These are phyloP conservation scores for Wickerhamomyces xylosicus DNA, from an alignment of 805 yeast genomes.

Conservation along the genomic window DNA sequence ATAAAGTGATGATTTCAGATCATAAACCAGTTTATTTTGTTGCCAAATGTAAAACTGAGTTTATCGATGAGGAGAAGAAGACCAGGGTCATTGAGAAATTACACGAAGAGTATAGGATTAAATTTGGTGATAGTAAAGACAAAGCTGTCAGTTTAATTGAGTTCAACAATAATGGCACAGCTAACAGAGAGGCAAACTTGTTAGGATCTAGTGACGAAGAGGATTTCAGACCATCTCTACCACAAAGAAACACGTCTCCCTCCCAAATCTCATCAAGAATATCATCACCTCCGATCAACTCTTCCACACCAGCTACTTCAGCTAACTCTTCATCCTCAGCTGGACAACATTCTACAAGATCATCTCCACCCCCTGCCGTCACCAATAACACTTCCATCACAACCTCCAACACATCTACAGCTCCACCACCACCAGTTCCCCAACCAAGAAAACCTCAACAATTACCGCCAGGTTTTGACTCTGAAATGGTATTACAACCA, in stretches of 20 bases:
- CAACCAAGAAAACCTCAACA: constrained; percentile 22
- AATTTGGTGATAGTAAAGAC: constrained; percentile 20
- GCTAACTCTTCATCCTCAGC: no score
- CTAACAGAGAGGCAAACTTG: constrained; percentile 11
- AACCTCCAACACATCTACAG: constrained; percentile 3
- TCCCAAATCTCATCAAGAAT: background rate
- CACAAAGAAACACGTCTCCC: constrained; percentile 7
- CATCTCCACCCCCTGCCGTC: constrained; percentile 2
- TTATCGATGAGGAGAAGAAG: constrained; percentile 57
- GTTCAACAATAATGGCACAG: constrained; percentile 3
- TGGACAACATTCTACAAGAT: constrained; percentile 1
- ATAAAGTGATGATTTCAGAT: constrained; percentile 59
- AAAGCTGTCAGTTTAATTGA: constrained; percentile 15
- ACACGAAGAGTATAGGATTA: constrained; percentile 43
- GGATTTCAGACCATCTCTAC: constrained; percentile 12
- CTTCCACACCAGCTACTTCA: no score
- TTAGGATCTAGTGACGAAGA: constrained; percentile 15
- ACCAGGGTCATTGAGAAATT: constrained; percentile 44
- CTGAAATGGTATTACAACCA: constrained; percentile 21
- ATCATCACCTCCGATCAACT: constrained; percentile 1
- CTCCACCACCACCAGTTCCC: constrained; percentile 21
- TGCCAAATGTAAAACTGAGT: constrained; percentile 52
- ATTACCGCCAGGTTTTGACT: constrained; percentile 28
- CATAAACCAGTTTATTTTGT: constrained; percentile 90
- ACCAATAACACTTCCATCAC: constrained; percentile 11